Conservation (phyloP, 2,329 filamentous ascomycete species). For the Monosporascus cannonballus region DNA sequence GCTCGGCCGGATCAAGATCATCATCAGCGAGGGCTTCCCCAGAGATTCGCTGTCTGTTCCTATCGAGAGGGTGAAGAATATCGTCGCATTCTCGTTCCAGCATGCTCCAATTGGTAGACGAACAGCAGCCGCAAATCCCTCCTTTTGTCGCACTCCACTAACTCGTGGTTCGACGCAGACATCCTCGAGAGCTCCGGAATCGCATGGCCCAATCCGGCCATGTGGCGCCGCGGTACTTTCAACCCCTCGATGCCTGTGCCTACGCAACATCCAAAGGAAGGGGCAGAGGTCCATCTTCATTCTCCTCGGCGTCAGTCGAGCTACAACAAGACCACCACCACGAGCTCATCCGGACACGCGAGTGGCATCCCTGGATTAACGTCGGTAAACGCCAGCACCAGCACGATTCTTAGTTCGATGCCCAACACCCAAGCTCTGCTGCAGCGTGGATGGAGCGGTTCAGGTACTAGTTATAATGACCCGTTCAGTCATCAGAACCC, state of each 20-base stretch:
- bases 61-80: conserved; percentile 63
- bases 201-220: conserved; percentile 70
- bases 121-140: neutral
- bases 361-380: conserved; percentile 11
- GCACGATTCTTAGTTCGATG: conserved; percentile 18
- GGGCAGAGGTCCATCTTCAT: conserved; percentile 54
- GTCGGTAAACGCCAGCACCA: conserved; percentile 10
- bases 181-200: conserved; percentile 68
- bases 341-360: conserved; percentile 10
- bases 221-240: conserved; percentile 54
- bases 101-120: conserved; percentile 69
- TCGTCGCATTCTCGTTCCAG: conserved; percentile 77
- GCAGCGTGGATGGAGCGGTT: conserved; percentile 14
- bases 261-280: conserved; percentile 36
- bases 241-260: conserved; percentile 35
- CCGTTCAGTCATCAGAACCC: conserved; percentile 19
- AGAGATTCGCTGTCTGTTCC: conserved; percentile 44
- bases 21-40: conserved; percentile 68
- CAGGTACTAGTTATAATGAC: conserved; percentile 16
- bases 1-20: conserved; percentile 67
- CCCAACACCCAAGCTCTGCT: conserved; percentile 21
- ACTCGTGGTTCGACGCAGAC: conserved; percentile 39
- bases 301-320: conserved; percentile 44
- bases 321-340: conserved; percentile 10
- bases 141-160: conserved; percentile 1